A percentile compares a stretch with the other conserved stretches of the same genome.
Evolutionary conservation across 1,284 basidiomycete genomes (phyloP).

Genomic region (Rhodotorula glutinis): DNA sequence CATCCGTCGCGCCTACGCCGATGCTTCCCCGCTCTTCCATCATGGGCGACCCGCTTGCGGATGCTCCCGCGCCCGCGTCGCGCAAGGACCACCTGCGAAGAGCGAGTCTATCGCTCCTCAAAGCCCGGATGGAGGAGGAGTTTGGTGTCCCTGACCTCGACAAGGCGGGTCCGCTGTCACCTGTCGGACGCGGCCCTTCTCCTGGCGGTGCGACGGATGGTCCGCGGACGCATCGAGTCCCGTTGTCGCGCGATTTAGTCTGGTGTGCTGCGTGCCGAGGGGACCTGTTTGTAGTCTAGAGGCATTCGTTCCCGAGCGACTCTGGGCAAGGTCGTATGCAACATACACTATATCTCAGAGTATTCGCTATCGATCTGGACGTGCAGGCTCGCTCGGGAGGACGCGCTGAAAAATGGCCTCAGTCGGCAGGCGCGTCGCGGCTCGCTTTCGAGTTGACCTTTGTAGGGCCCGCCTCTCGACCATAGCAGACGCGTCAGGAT

Average conservation of each 20-base stretch:
- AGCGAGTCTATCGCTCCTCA: slow-evolving; percentile 36
- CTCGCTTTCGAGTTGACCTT: background rate
- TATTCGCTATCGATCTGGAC: too few relatives aligned
- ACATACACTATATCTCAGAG: background rate
- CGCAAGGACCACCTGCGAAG: slow-evolving; percentile 32
- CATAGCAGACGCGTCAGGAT: background rate
- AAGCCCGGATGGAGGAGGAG: slow-evolving; percentile 42
- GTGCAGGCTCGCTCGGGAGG: too few relatives aligned
- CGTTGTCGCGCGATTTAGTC: slow-evolving; percentile 36
- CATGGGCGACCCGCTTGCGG: background rate
- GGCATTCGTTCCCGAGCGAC: background rate
- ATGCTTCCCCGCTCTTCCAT: background rate
- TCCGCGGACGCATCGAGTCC: slow-evolving; percentile 25
- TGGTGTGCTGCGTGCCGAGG: slow-evolving; percentile 35
- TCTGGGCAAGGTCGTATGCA: background rate
- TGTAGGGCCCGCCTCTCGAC: background rate
- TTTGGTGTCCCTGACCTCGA: slow-evolving; percentile 26
- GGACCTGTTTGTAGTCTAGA: slow-evolving; percentile 22
- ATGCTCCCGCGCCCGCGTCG: background rate
- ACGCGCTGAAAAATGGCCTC: too few relatives aligned
- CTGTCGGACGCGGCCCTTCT: background rate
- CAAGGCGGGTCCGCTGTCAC: background rate
- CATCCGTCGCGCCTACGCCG: background rate
- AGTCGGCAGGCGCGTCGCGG: slow-evolving; percentile 2
- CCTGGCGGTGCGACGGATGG: background rate